A percentile compares a stretch with the other conserved stretches of the same genome.
Evolutionary conservation across 2,329 filamentous ascomycete genomes (phyloP).

Genomic region (Botrytis elliptica): DNA sequence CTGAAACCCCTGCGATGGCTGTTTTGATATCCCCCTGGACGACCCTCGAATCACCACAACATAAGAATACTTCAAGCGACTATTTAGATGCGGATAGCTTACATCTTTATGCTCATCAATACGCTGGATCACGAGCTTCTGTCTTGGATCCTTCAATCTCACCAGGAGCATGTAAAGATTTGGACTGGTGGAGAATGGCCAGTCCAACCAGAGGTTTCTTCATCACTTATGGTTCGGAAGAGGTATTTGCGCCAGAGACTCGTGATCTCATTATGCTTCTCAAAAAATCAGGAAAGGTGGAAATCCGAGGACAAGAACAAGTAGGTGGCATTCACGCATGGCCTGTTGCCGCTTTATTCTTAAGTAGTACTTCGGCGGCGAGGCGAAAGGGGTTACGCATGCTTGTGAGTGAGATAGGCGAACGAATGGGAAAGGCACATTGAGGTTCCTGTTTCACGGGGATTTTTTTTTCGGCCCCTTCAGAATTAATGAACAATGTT

Average conservation of each 20-base stretch:
- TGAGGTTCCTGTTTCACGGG: not conserved
- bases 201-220: conserved; percentile 66
- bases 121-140: conserved; percentile 54
- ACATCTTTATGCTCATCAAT: conserved; percentile 68
- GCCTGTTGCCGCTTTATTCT: conserved; percentile 67
- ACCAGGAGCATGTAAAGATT: conserved; percentile 67
- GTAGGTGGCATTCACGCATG: conserved; percentile 74
- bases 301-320: conserved; percentile 49
- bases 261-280: conserved; percentile 57
- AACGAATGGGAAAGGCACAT: conserved; percentile 14
- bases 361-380: conserved; percentile 48
- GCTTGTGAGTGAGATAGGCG: conserved; percentile 19
- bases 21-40: conserved; percentile 80
- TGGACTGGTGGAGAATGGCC: conserved; percentile 64
- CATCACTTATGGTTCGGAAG: conserved; percentile 72
- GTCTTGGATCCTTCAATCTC: conserved; percentile 60
- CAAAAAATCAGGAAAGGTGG: conserved; percentile 47
- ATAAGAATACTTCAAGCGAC: conserved; percentile 69
- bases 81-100: conserved; percentile 69
- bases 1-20: conserved; percentile 55
- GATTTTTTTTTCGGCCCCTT: not conserved
- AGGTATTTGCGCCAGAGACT: conserved; percentile 73
- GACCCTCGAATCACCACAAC: conserved; percentile 65
- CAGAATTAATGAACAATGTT: not conserved
- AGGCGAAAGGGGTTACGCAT: conserved; percentile 52